These are phyloP conservation scores for Elymus sibiricus DNA, from an alignment of 176 grass and related monocot species.

Conservation along the genomic window DNA sequence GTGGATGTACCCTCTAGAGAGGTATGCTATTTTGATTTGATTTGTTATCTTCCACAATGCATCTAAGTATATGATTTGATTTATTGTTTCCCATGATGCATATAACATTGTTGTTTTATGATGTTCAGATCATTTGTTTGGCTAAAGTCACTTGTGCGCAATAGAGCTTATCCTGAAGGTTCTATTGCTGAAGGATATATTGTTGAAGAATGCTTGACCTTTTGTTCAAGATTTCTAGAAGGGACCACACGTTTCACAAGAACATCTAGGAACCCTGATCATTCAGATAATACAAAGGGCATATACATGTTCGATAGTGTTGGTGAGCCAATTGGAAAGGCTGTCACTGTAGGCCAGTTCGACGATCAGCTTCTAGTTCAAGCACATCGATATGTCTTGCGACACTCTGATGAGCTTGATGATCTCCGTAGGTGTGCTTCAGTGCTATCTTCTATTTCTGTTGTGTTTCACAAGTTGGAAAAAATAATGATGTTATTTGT, in stretches of 20 bases:
- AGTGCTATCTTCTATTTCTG: neutral
- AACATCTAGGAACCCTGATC: neutral
- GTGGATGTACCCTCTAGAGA: constrained; percentile 44
- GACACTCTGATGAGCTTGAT: neutral
- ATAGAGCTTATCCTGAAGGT: constrained; percentile 22
- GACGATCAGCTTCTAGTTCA: neutral
- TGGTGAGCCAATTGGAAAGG: constrained; percentile 11
- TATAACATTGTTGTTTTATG: neutral
- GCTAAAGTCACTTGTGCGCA: constrained; percentile 11
- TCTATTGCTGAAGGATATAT: constrained; percentile 36
- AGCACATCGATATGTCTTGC: constrained; percentile 11
- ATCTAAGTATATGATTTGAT: neutral
- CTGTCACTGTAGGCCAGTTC: neutral
- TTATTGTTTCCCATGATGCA: neutral
- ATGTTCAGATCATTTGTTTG: constrained; percentile 3
- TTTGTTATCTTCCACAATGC: neutral
- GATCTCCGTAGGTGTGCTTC: neutral
- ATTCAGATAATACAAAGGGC: neutral
- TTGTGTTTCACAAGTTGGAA: neutral
- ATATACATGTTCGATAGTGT: neutral
- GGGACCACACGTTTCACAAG: neutral
- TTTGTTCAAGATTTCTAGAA: constrained; percentile 27
- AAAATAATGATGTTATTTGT: neutral
- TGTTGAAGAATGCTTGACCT: constrained; percentile 19
- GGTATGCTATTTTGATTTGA: neutral